Conservation (phyloP, 306 rosid genomes). For the Cicer pinnatifidum region DNA sequence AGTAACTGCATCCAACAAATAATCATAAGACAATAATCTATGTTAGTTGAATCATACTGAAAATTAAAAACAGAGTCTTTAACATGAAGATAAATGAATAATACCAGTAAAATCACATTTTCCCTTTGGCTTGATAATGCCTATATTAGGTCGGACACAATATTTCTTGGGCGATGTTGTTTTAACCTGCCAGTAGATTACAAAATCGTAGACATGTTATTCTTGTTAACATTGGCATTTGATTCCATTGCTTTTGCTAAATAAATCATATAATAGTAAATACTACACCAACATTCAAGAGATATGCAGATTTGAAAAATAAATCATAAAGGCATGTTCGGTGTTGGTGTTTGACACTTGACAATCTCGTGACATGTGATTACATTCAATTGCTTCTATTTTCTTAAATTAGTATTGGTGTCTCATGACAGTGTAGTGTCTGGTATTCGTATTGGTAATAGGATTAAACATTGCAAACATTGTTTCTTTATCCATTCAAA, state of each 20-base stretch:
- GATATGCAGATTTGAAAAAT: not conserved
- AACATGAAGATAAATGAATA: slow-evolving; percentile 16
- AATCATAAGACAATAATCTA: not conserved
- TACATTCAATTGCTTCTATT: no score
- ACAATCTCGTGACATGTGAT: no score
- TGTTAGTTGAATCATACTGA: not conserved
- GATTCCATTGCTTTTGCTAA: not conserved
- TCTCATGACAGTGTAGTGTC: no score
- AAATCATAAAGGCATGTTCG: no score
- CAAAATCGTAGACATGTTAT: not conserved
- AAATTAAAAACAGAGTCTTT: slow-evolving; percentile 24
- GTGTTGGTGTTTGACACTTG: no score
- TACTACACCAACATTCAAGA: not conserved
- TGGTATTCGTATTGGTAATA: no score
- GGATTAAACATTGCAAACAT: not conserved
- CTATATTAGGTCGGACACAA: slow-evolving; percentile 88
- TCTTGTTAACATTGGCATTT: not conserved
- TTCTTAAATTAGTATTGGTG: no score
- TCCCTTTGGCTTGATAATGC: slow-evolving; percentile 73
- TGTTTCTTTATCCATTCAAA: not conserved
- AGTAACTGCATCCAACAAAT: slow-evolving; percentile 66
- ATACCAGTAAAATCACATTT: slow-evolving; percentile 82
- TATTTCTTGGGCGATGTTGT: slow-evolving; percentile 92
- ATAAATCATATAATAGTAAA: not conserved
- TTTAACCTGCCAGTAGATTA: slow-evolving; percentile 67